Percentiles rank a stretch among this genome's conserved stretches.
Evolutionary conservation across 108 stramenopile species (phyloP).

Genomic region (Cyclotella sp.): DNA sequence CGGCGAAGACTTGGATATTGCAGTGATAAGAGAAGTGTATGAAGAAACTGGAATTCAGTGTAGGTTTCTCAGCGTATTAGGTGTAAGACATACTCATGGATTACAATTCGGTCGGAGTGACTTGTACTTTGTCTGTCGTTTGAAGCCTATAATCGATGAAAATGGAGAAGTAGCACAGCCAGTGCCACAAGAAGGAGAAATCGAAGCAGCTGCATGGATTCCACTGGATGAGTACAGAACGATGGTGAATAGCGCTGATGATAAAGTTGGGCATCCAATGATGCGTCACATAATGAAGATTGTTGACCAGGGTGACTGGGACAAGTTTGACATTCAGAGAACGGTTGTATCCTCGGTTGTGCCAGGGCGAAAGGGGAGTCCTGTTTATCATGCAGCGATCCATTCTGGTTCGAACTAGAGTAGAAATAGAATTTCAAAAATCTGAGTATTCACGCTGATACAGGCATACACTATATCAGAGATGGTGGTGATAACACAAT

Average conservation of each 20-base stretch:
- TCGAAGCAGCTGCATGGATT: slow-evolving; percentile 71
- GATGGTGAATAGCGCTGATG: slow-evolving; percentile 63
- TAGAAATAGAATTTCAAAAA: too few species aligned
- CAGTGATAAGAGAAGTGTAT: slow-evolving; percentile 80
- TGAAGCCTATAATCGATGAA: slow-evolving; percentile 71
- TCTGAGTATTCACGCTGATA: too few species aligned
- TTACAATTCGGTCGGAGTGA: slow-evolving; percentile 75
- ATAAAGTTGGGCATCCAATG: slow-evolving; percentile 71
- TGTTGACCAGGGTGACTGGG: slow-evolving; percentile 43
- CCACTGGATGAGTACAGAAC: slow-evolving; percentile 64
- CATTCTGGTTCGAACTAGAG: not conserved
- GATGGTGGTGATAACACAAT: too few species aligned
- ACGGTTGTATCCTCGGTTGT: slow-evolving; percentile 69
- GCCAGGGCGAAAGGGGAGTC: slow-evolving; percentile 72
- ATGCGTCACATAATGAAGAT: slow-evolving; percentile 70
- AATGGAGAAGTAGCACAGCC: slow-evolving; percentile 64
- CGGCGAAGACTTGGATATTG: slow-evolving; percentile 81
- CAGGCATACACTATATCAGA: too few species aligned
- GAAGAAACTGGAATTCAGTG: slow-evolving; percentile 90
- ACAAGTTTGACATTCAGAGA: slow-evolving; percentile 58
- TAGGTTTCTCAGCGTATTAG: slow-evolving; percentile 66
- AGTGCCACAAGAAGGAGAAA: slow-evolving; percentile 73
- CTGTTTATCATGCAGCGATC: slow-evolving; percentile 68
- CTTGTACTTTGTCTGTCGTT: slow-evolving; percentile 75
- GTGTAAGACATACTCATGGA: slow-evolving; percentile 86